A percentile compares a stretch with the other conserved stretches of the same genome.
phyloP scores from a whole-genome alignment of 2,329 filamentous ascomycete genomes.

The Lachnellula subtilissima region DNA sequence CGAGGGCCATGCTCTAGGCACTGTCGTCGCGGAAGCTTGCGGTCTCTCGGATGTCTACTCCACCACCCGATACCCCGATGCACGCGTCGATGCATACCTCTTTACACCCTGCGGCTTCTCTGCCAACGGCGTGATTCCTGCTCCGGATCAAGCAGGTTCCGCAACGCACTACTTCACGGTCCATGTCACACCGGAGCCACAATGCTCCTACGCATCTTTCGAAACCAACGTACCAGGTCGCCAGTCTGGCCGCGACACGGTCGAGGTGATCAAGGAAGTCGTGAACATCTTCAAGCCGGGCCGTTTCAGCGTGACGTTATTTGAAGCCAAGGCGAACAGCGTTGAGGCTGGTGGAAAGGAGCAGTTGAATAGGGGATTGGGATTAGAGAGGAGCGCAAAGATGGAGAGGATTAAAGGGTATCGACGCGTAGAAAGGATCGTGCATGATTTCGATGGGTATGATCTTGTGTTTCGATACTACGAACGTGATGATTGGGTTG shows the following conservation, averaged over 20 bases:
- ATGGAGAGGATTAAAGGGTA: slow-evolving; percentile 78
- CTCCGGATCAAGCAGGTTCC: slow-evolving; percentile 51
- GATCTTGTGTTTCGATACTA: slow-evolving; percentile 96
- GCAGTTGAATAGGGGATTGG: slow-evolving; percentile 34
- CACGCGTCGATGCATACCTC: slow-evolving; percentile 90
- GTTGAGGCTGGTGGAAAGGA: slow-evolving; percentile 10
- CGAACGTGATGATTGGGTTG: slow-evolving; percentile 73
- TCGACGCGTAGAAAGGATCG: slow-evolving; percentile 84
- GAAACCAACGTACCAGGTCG: slow-evolving; percentile 94
- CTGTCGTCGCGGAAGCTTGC: slow-evolving; percentile 84
- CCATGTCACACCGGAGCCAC: slow-evolving; percentile 93
- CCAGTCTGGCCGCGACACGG: slow-evolving; percentile 81
- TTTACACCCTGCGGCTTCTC: slow-evolving; percentile 97
- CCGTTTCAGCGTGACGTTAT: slow-evolving; percentile 95
- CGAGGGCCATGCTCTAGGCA: slow-evolving; percentile 89
- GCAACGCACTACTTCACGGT: slow-evolving; percentile 90
- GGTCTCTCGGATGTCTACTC: slow-evolving; percentile 89
- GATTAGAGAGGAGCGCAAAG: slow-evolving; percentile 39
- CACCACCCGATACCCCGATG: slow-evolving; percentile 79
- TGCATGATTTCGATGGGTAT: slow-evolving; percentile 96
- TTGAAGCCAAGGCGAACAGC: slow-evolving; percentile 71
- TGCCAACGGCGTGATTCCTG: slow-evolving; percentile 90
- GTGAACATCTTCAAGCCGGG: slow-evolving; percentile 95
- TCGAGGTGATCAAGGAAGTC: slow-evolving; percentile 88
- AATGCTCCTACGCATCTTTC: slow-evolving; percentile 96